phyloP scores from a whole-genome alignment of 352 stramenopile genomes.

The Plasmopara halstedii region DNA sequence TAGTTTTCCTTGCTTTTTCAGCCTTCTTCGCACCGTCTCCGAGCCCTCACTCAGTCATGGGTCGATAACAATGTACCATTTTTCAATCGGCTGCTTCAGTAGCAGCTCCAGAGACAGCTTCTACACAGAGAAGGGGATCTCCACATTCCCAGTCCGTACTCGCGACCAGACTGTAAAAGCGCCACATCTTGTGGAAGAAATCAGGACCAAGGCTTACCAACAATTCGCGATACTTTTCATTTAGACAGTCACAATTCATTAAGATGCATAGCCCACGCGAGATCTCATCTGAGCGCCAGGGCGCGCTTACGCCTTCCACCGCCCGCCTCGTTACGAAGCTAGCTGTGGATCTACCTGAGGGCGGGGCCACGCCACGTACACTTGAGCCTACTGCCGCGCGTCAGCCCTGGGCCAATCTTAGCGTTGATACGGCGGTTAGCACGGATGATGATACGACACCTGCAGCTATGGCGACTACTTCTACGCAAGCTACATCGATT shows the following conservation, averaged over 20 bases:
- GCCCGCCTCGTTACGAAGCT: slow-evolving; percentile 47
- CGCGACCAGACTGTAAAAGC: slow-evolving; percentile 26
- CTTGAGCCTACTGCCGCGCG: slow-evolving; percentile 35
- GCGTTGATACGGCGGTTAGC: slow-evolving; percentile 41
- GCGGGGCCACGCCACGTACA: slow-evolving; percentile 41
- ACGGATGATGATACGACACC: slow-evolving; percentile 6
- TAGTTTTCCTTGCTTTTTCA: slow-evolving; percentile 32
- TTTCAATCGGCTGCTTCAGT: slow-evolving; percentile 12
- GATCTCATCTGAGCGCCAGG: slow-evolving; percentile 65
- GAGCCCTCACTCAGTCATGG: slow-evolving; percentile 5
- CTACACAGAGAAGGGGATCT: slow-evolving; percentile 11
- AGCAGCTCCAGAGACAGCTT: slow-evolving; percentile 3
- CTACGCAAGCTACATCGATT: slow-evolving; percentile 13
- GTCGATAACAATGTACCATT: slow-evolving; percentile 7
- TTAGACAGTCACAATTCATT: slow-evolving; percentile 2
- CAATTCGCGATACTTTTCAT: background rate
- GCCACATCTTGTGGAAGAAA: slow-evolving; percentile 7
- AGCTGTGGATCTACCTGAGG: slow-evolving; percentile 18
- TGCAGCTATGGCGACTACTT: background rate
- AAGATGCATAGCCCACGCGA: slow-evolving; percentile 42
- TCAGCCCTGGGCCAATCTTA: slow-evolving; percentile 69
- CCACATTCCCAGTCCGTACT: slow-evolving; percentile 12
- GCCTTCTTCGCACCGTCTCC: slow-evolving; percentile 17
- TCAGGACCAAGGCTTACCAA: slow-evolving; percentile 1
- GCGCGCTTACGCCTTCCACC: slow-evolving; percentile 56